A percentile compares a stretch with the other conserved stretches of the same genome.
Conservation (phyloP, 1,284 basidiomycete species). For the Veloboletus limbatus region DNA sequence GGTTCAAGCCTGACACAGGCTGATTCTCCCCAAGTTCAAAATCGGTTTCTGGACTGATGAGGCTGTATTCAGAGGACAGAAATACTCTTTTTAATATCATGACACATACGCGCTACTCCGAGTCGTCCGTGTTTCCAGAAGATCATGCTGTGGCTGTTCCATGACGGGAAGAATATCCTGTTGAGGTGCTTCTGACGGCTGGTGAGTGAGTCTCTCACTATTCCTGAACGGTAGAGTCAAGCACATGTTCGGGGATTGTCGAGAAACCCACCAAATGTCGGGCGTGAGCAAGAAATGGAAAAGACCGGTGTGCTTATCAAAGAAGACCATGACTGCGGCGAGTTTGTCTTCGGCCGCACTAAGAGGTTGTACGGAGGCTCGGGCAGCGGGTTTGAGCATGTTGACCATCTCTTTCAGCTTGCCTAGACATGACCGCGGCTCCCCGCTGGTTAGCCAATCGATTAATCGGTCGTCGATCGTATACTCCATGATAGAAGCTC, state of each 20-base stretch:
- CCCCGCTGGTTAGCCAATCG: background rate
- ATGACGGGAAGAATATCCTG: too few species aligned
- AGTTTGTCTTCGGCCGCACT: background rate
- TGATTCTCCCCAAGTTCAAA: too few species aligned
- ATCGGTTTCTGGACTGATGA: background rate
- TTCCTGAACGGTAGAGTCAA: background rate
- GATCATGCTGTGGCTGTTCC: too few species aligned
- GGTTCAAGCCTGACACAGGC: background rate
- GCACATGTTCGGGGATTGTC: background rate
- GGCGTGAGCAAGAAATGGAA: conserved; percentile 2
- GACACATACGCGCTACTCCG: background rate
- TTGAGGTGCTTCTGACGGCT: background rate
- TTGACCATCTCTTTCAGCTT: background rate
- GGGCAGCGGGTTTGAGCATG: background rate
- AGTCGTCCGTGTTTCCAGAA: background rate
- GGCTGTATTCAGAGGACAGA: background rate
- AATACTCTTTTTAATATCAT: background rate
- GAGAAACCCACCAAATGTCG: background rate
- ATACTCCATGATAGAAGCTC: background rate
- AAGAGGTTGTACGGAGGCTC: background rate
- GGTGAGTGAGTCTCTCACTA: background rate
- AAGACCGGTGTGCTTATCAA: background rate
- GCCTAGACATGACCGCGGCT: background rate
- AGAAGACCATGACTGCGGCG: background rate
- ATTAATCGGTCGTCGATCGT: background rate